Base-by-base conservation (phyloP, 2,329 filamentous ascomycete species). In the Aspergillus ruber region DNA sequence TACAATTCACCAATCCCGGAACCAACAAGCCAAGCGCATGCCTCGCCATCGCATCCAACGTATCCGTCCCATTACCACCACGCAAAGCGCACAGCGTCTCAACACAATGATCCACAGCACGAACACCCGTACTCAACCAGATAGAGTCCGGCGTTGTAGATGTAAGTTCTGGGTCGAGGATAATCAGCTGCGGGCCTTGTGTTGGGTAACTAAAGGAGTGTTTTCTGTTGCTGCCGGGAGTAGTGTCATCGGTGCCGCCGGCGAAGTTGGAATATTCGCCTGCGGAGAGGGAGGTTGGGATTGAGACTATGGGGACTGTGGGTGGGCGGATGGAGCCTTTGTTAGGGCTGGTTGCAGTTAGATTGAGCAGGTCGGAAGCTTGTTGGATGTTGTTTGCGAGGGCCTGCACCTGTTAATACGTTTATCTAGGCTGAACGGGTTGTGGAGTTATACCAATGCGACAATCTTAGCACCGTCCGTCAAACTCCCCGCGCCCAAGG, bases 91-190 rank as follows among this genome's bases (percentile, higher is more conserved):
- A 79, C 4, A 78, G 58, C 1, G 74, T 75, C 60, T 82, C 79
- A 3, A 82, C 73, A 47, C 78, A 81, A 56, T 82, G 79, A 53
- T 82, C 79, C 0, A 82, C 70, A 0, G 75, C 72, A 7, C 79
- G 68, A 6, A 83, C 68, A 0, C 81, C 81, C 0, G 78, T 80
- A 39, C 74, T 77, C 1, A 83, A 64, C 80, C 80, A 84, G 17
- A 81, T 68, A 17, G 65, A 64, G 1, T 68, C 63, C 0, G 80
- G 80, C 0, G 79, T 82, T 0, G 74, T 75, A 2, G 66, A 59
- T 13, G 70, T 71, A 0, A 83, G 65, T 12, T 69, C 64, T 2
- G 80, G 76, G 48, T 83, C 80, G 2, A 82, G 73, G 33, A 84
- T 76, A 4, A 83, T 68, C 3, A 84, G 68, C 4, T 72, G 61